Base-by-base conservation (phyloP, 2,329 filamentous ascomycete genomes). In the Talaromyces sp. region DNA sequence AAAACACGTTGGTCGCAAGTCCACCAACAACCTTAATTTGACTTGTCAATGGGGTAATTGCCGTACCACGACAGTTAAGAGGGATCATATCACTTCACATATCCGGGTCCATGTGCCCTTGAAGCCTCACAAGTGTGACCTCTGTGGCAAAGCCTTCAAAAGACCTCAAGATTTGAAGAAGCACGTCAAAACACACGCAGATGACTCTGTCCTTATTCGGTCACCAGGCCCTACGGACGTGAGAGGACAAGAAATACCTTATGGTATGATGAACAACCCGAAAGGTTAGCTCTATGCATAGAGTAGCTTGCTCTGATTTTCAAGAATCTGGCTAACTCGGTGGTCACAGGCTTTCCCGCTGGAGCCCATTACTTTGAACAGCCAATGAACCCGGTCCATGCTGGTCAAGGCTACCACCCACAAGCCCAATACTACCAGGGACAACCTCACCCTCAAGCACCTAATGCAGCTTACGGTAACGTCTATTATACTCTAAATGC, bases 121-220 rank as follows among this genome's bases (percentile, higher is more conserved):
- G 67, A 99, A 99, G 85, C 95, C 95, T 70, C 95, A 99, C 83
- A 98, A 97, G 81, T 99, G 95, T 79, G 93, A 97, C 76, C 96
- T 97, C 81, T 99, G 95, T 76, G 92, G 92, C 76, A 99, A 99
- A 84, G 93, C 93, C 1, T 99, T 99, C 86, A 99, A 99, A 87
- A 91, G 95, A 39, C 95, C 95, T 2, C 95, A 99, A 82, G 95
- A 99, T 82, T 79, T 99, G 73, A 98, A 99, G 88, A 99, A 99
- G 84, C 95, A 99, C 78, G 93, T 98, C 79, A 99, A 98, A 88
- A 98, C 94, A 4, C 94, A 98, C 76, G 94, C 94, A 72, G 94
- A 98, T 75, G 94, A 97, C 80, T 96, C 93, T 48, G 92, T 96
- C 47, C 82, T 87, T 67, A 82, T 87, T 67, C 84, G 86, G 71